Percentiles rank a stretch among this genome's conserved stretches.
Evolutionary conservation across 768 basidiomycete species (phyloP).

Genomic region (Suillus alpinus): DNA sequence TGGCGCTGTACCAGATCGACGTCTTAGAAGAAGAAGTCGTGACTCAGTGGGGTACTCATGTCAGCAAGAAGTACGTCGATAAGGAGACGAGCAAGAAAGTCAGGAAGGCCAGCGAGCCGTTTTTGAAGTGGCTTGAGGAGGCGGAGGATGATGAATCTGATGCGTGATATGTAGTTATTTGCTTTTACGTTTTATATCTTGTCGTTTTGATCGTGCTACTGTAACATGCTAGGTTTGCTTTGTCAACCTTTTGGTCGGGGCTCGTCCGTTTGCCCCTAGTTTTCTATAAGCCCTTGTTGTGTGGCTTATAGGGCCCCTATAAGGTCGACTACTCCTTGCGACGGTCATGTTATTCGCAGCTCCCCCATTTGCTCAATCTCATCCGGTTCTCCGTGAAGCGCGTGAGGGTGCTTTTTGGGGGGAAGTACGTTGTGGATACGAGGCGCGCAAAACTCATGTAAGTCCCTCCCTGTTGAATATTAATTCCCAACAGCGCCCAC

Average conservation of each 20-base stretch:
- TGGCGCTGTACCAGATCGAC: slow-evolving; percentile 91
- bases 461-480: too few relatives aligned
- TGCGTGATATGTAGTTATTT: slow-evolving; percentile 17
- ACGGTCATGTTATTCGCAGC: too few relatives aligned
- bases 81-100: slow-evolving; percentile 95
- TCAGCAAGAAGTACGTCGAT: slow-evolving; percentile 95
- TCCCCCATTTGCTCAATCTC: slow-evolving; percentile 35
- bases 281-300: too few relatives aligned
- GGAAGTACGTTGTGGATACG: slow-evolving; percentile 53
- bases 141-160: slow-evolving; percentile 75
- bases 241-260: neutral
- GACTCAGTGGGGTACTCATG: slow-evolving; percentile 91
- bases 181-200: neutral
- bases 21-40: slow-evolving; percentile 89
- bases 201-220: neutral
- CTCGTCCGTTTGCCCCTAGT: neutral
- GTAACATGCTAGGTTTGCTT: neutral
- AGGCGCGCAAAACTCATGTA: slow-evolving; percentile 50
- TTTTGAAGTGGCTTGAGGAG: slow-evolving; percentile 93
- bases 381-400: too few relatives aligned
- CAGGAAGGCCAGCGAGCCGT: slow-evolving; percentile 91
- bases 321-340: too few relatives aligned
- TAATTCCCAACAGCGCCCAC: slow-evolving; percentile 14
- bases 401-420: slow-evolving; percentile 47
- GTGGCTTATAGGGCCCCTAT: neutral